These are phyloP conservation scores for Neurospora crassa DNA, from an alignment of 2,329 filamentous ascomycete species.

Conservation along the genomic window DNA sequence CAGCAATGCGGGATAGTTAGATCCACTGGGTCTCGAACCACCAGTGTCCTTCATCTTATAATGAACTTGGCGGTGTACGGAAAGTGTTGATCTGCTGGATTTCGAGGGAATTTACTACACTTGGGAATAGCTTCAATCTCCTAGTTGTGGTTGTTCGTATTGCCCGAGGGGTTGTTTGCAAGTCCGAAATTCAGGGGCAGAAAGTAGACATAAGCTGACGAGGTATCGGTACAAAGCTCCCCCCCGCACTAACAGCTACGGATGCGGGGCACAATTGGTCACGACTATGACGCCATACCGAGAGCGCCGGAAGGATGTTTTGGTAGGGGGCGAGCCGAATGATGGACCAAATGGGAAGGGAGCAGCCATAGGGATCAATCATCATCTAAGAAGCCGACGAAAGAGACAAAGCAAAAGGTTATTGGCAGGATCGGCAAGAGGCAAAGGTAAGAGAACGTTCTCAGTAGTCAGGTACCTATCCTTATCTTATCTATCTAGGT, in stretches of 20 bases:
- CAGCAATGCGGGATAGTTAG: background rate
- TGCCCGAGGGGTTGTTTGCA: background rate
- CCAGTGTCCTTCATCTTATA: background rate
- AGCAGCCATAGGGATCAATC: background rate
- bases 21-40: background rate
- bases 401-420: background rate
- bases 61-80: background rate
- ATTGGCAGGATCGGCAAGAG: background rate
- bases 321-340: background rate
- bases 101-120: background rate
- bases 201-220: background rate
- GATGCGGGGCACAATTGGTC: conserved; percentile 10
- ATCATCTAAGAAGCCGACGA: background rate
- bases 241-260: conserved; percentile 5
- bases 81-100: background rate
- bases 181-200: background rate
- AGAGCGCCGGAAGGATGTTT: background rate
- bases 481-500: background rate
- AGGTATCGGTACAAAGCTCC: background rate
- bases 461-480: background rate
- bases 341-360: background rate
- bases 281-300: conserved; percentile 12
- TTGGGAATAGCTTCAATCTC: background rate
- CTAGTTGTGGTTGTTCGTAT: background rate
- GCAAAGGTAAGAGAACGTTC: background rate